Evolutionary conservation across 1,284 basidiomycete species (phyloP).

Genomic region (Microbotryomycetes sp.): DNA sequence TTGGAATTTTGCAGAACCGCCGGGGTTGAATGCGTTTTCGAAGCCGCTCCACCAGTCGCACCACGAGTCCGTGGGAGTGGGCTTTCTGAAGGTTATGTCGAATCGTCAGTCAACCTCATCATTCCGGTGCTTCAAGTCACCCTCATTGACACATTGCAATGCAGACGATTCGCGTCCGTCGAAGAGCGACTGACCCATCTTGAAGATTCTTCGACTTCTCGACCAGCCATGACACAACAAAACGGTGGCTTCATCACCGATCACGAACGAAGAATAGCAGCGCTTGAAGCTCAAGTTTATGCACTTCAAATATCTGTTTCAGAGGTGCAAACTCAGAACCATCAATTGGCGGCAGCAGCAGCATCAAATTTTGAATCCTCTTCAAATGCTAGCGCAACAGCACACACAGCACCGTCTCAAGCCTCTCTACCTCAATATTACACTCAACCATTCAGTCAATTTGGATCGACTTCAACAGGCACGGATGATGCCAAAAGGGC

Average conservation of each 20-base stretch:
- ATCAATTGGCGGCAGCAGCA: background rate
- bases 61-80: slow-evolving; percentile 9
- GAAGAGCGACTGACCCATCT: slow-evolving; percentile 18
- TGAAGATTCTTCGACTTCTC: slow-evolving; percentile 8
- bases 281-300: slow-evolving; percentile 27
- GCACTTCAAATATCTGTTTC: slow-evolving; percentile 13
- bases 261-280: slow-evolving; percentile 26
- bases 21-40: slow-evolving; percentile 23
- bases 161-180: slow-evolving; percentile 12
- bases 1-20: background rate
- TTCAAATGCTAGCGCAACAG: background rate
- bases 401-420: background rate
- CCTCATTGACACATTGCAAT: accelerated
- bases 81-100: slow-evolving; percentile 17
- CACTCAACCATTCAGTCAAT: background rate
- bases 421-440: background rate
- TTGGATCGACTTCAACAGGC: too few species aligned
- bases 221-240: background rate
- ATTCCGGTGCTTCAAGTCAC: too few species aligned
- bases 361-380: background rate
- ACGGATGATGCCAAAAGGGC: background rate
- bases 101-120: slow-evolving; percentile 4
- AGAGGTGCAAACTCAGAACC: background rate
- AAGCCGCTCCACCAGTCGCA: slow-evolving; percentile 12
- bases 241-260: background rate